These are phyloP conservation scores for Telopea speciosissima DNA, from an alignment of 177 flowering plant genomes.

Conservation along the genomic window DNA sequence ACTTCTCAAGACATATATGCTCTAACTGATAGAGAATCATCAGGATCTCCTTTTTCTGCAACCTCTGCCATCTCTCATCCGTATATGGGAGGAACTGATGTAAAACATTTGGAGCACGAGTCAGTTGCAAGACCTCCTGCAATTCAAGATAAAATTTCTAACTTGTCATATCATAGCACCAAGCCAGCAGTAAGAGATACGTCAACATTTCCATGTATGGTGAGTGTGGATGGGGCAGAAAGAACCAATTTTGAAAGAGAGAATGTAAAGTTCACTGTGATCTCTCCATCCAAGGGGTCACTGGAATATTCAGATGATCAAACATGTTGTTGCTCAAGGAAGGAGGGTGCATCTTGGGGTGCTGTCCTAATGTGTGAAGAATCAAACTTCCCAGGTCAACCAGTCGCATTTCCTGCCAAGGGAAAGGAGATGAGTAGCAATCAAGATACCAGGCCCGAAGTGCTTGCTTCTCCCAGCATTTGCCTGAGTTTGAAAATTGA, in stretches of 20 bases:
- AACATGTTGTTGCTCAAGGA: slow-evolving; percentile 55
- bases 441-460: slow-evolving; percentile 22
- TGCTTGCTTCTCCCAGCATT: slow-evolving; percentile 14
- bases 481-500: slow-evolving; percentile 20
- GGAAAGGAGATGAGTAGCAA: slow-evolving; percentile 26
- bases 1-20: slow-evolving; percentile 42
- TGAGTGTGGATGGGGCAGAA: too few species aligned
- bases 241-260: too few species aligned
- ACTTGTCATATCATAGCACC: slow-evolving; percentile 14
- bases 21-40: slow-evolving; percentile 39
- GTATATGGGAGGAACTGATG: slow-evolving; percentile 17
- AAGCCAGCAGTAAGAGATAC: slow-evolving; percentile 21
- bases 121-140: slow-evolving; percentile 14
- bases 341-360: slow-evolving; percentile 35
- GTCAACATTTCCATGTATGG: too few species aligned
- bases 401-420: slow-evolving; percentile 17
- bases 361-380: slow-evolving; percentile 32
- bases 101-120: slow-evolving; percentile 20
- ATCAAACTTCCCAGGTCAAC: slow-evolving; percentile 29
- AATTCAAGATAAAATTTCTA: slow-evolving; percentile 21
- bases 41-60: slow-evolving; percentile 58
- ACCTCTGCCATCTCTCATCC: slow-evolving; percentile 46
- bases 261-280: too few species aligned
- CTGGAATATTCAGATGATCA: slow-evolving; percentile 28
- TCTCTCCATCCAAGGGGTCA: slow-evolving; percentile 24